phyloP scores from a whole-genome alignment of 2,329 filamentous ascomycete species.

The Colletotrichum godetiae region DNA sequence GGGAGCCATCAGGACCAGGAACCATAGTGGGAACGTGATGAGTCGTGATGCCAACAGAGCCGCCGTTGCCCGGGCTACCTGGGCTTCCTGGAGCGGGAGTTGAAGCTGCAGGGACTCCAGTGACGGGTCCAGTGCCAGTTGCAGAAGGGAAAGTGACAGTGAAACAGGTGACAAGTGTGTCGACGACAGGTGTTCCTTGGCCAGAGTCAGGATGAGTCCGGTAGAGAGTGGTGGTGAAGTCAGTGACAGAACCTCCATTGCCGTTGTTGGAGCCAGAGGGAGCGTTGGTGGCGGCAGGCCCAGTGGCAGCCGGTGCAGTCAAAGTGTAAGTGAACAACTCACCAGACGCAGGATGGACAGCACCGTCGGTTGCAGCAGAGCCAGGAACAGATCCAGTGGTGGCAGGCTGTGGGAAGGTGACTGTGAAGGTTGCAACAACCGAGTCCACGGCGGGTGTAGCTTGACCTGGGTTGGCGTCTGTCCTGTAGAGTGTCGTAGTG shows the following conservation, averaged over 20 bases:
- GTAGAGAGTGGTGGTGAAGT: constrained; percentile 35
- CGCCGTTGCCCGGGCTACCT: neutral
- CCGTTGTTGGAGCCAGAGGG: neutral
- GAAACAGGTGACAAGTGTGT: constrained; percentile 38
- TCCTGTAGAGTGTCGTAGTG: constrained; percentile 22
- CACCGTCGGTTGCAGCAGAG: neutral
- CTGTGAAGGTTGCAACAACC: constrained; percentile 29
- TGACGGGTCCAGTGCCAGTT: constrained; percentile 7
- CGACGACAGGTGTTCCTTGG: constrained; percentile 22
- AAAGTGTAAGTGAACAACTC: constrained; percentile 6
- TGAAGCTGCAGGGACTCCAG: neutral
- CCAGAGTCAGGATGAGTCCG: constrained; percentile 17
- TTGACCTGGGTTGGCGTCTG: constrained; percentile 3
- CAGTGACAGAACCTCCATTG: constrained; percentile 2
- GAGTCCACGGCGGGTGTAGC: constrained; percentile 4
- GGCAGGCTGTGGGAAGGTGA: constrained; percentile 19
- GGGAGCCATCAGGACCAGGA: constrained; percentile 45
- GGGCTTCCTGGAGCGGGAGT: neutral
- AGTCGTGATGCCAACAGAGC: constrained; percentile 17
- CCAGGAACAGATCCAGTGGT: neutral
- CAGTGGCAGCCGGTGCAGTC: neutral
- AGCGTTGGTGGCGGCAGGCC: neutral
- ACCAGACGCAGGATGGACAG: constrained; percentile 5
- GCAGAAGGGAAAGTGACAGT: constrained; percentile 40
- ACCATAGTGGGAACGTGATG: constrained; percentile 26